phyloP scores from a whole-genome alignment of 257 asterid species.

The Cinchona pubescens region DNA sequence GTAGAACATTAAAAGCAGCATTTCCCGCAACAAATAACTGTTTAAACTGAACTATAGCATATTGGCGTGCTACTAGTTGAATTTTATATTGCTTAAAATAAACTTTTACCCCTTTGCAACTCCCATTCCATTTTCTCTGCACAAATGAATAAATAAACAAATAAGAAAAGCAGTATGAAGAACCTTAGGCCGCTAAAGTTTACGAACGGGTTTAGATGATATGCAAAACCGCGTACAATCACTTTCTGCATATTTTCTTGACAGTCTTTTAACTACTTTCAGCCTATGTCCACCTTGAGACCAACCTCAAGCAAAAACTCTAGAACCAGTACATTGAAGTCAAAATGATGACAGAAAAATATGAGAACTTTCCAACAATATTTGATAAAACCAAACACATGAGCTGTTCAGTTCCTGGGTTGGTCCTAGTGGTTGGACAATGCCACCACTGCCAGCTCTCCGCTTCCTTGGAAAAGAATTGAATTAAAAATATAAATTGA shows the following conservation, averaged over 20 bases:
- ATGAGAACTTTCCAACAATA: not conserved
- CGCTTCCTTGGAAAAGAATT: too few species aligned
- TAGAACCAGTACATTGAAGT: not conserved
- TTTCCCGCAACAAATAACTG: not conserved
- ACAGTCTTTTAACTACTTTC: not conserved
- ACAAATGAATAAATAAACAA: not conserved
- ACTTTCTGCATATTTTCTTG: not conserved
- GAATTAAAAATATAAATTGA: not conserved
- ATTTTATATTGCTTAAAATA: not conserved
- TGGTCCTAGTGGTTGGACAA: not conserved
- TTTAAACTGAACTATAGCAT: not conserved
- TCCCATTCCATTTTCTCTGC: not conserved
- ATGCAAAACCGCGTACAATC: not conserved
- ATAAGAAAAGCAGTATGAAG: not conserved
- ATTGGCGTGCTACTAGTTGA: not conserved
- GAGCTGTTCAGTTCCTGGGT: not conserved
- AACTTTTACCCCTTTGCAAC: not conserved
- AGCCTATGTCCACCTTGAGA: not conserved
- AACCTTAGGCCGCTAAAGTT: not conserved
- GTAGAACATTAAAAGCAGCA: not conserved
- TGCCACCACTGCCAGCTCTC: not conserved
- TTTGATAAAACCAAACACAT: not conserved
- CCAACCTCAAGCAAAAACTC: not conserved
- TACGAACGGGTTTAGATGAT: not conserved
- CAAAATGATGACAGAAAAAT: too few species aligned